These are phyloP conservation scores for Asterochloris sp. DNA, from an alignment of 139 green algal genomes.

Conservation along the genomic window DNA sequence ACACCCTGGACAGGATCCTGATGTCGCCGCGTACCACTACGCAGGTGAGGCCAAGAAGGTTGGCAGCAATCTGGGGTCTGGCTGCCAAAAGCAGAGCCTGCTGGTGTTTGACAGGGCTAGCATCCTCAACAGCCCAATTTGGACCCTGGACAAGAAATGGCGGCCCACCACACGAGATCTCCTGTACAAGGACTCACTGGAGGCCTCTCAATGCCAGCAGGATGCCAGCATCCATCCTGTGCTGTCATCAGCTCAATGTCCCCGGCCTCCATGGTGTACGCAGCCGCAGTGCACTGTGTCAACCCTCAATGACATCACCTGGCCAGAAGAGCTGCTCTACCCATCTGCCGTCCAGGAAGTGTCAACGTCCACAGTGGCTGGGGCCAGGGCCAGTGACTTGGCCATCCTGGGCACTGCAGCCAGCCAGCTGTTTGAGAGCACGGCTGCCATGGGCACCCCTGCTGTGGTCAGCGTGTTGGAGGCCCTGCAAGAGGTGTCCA, in stretches of 20 bases:
- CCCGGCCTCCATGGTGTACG: no score
- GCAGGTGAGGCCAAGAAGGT: conserved; percentile 24
- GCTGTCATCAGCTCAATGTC: no score
- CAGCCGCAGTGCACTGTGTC: no score
- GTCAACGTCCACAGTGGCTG: conserved; percentile 19
- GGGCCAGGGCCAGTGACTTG: conserved; percentile 41
- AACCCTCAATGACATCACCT: no score
- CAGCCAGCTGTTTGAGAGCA: conserved; percentile 68
- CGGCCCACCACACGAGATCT: neutral
- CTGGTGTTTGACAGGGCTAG: no score
- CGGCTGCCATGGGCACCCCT: conserved; percentile 51
- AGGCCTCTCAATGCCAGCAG: no score
- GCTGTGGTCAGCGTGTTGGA: conserved; percentile 57
- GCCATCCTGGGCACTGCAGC: conserved; percentile 51
- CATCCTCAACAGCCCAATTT: no score
- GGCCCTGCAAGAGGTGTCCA: conserved; percentile 42
- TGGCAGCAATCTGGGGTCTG: no score
- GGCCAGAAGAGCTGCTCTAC: neutral
- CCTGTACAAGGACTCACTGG: no score
- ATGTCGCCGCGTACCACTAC: conserved; percentile 65
- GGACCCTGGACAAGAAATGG: no score
- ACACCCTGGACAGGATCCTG: conserved; percentile 72
- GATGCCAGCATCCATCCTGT: no score
- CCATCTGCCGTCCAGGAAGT: conserved; percentile 29
- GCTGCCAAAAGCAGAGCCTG: no score